These are phyloP conservation scores for Yarrowia phangngaensis DNA, from an alignment of 805 yeast genomes.

Conservation along the genomic window DNA sequence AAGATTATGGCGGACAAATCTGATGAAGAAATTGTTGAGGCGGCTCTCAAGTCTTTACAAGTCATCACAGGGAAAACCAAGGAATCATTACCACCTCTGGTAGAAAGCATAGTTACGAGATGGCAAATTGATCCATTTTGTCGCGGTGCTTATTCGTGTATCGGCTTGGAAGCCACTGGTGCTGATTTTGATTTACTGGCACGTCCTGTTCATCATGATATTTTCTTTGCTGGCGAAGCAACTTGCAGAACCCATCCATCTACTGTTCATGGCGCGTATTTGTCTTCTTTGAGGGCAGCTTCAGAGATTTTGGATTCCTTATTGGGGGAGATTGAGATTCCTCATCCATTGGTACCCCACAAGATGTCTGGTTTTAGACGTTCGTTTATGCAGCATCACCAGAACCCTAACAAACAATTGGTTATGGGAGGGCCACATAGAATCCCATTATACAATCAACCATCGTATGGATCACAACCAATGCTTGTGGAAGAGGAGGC, in stretches of 20 bases:
- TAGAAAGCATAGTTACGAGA: constrained; percentile 49
- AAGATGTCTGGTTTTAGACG: constrained; percentile 20
- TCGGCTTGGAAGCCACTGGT: constrained; percentile 44
- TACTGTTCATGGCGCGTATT: constrained; percentile 45
- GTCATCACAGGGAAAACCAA: constrained; percentile 35
- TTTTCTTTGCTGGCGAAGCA: constrained; percentile 47
- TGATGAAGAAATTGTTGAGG: constrained; percentile 39
- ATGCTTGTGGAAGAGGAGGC: constrained; percentile 21
- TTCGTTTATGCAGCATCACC: constrained; percentile 14
- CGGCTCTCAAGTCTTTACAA: constrained; percentile 37
- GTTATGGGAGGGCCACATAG: constrained; percentile 13
- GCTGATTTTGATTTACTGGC: constrained; percentile 44
- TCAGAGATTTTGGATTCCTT: constrained; percentile 42
- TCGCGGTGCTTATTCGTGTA: constrained; percentile 67
- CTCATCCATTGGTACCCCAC: constrained; percentile 39
- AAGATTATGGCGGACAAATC: constrained; percentile 34
- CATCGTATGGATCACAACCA: constrained; percentile 7
- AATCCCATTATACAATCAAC: constrained; percentile 7
- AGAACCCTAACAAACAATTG: not conserved
- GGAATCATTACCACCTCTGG: constrained; percentile 32
- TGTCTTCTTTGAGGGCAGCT: constrained; percentile 45
- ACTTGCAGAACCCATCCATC: constrained; percentile 44
- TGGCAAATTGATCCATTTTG: constrained; percentile 82
- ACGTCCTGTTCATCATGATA: constrained; percentile 39
- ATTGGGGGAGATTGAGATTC: constrained; percentile 43